Base-by-base conservation (phyloP, 192 early-diverging fungal species). In the Coemansia reversa region DNA sequence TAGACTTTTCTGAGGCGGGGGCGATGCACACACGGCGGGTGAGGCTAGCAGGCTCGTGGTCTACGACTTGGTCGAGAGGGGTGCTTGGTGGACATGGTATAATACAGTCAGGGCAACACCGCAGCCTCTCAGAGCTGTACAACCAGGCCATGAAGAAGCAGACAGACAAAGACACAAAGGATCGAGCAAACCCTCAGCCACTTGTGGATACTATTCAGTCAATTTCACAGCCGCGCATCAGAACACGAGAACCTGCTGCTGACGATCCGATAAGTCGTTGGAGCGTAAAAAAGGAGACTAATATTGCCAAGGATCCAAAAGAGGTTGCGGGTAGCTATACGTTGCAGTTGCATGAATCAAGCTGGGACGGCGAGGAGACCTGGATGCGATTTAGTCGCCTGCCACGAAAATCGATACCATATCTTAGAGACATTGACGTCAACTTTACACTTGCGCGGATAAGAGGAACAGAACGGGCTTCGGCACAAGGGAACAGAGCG, bases 401-500 rank as follows among this genome's bases (percentile, higher is more conserved):
- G 42, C 63, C 76, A 1, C 47, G 35, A 39, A 42, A 57, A 14
- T 58, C 76, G 16, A 50, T 51, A 24, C 28, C 24, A 2, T 51
- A 52, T 28, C 55, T 79, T 52, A 66, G 76, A 16, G 45, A 35
- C 12, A 79, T 79, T 11, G 76, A 79, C 24, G 28, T 79, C 19
- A 73, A 79, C 61, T 64, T 55, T 55, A 70, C 76, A 24, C 64
- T 79, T 49, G 63, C 70, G 7, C 54, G 59, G 18, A 65, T 73
- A 27, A 51, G 70, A 35, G 63, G 66, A 8, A 42, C 51, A 30
- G 56, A 28, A 32, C 49, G 51, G 23, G 42, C 39, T 16, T 16
- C 25, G 8, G 65, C 11, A 1, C 28, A 25, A 45, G 42, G 50
- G 32, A 25, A 22, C 16, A 32, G 53, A 18, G 20, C 23, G 22